Evolutionary conservation across 2,329 filamentous ascomycete genomes (phyloP).

Genomic region (Capronia americana): DNA sequence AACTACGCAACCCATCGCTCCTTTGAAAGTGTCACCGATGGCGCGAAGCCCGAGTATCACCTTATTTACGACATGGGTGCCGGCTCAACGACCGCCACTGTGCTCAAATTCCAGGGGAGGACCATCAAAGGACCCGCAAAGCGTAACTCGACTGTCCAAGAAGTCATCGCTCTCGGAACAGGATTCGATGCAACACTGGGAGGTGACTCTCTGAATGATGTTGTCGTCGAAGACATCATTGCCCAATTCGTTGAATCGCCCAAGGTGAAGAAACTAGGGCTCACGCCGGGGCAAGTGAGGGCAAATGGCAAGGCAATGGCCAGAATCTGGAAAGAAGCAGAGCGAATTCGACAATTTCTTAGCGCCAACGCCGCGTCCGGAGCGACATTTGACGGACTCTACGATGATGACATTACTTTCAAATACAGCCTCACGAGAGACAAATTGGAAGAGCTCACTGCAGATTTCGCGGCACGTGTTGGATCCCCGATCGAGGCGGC

Average conservation of each 20-base stretch:
- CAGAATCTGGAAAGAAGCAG: slow-evolving; percentile 91
- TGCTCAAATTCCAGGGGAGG: slow-evolving; percentile 87
- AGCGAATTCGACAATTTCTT: slow-evolving; percentile 83
- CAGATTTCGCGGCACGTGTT: slow-evolving; percentile 72
- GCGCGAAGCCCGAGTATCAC: slow-evolving; percentile 86
- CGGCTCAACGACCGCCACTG: slow-evolving; percentile 87
- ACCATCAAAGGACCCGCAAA: slow-evolving; percentile 89
- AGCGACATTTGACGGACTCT: slow-evolving; percentile 81
- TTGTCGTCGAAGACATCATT: slow-evolving; percentile 90
- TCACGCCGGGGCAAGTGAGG: slow-evolving; percentile 69
- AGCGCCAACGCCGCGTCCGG: slow-evolving; percentile 88
- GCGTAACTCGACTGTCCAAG: slow-evolving; percentile 95
- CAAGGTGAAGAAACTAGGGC: slow-evolving; percentile 55
- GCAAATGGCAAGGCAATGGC: slow-evolving; percentile 82
- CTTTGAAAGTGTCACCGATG: slow-evolving; percentile 83
- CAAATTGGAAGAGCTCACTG: slow-evolving; percentile 80
- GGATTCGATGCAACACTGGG: slow-evolving; percentile 91
- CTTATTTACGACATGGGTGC: slow-evolving; percentile 98
- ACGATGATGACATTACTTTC: slow-evolving; percentile 89
- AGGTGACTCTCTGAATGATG: slow-evolving; percentile 84
- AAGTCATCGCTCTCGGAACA: slow-evolving; percentile 84
- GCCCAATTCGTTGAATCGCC: slow-evolving; percentile 75
- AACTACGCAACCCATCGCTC: slow-evolving; percentile 93
- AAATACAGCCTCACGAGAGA: slow-evolving; percentile 83
- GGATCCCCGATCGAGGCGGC: slow-evolving; percentile 73